These are phyloP conservation scores for Leishmania mexicana DNA, from an alignment of 208 protist genomes.

Conservation along the genomic window DNA sequence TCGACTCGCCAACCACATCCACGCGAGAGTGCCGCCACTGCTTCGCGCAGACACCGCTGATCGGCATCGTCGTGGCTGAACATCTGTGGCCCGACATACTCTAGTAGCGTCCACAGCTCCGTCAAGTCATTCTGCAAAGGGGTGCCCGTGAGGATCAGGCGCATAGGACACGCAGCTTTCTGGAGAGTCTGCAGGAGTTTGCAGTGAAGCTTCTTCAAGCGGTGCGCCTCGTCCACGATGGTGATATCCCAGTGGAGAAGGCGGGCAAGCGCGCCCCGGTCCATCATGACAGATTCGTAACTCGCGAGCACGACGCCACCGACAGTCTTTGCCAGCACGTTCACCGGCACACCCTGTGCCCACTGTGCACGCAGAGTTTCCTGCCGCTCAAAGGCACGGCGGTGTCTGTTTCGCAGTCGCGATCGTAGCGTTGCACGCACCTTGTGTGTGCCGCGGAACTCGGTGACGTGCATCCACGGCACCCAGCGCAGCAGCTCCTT, in stretches of 20 bases:
- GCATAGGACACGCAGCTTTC: conserved; percentile 93
- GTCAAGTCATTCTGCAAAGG: conserved; percentile 98
- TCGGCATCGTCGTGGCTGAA: conserved; percentile 53
- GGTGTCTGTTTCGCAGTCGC: conserved; percentile 50
- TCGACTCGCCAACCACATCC: neutral
- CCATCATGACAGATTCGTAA: conserved; percentile 92
- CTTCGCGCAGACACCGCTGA: conserved; percentile 54
- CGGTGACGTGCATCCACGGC: conserved; percentile 61
- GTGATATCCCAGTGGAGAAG: conserved; percentile 50
- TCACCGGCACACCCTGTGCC: conserved; percentile 15
- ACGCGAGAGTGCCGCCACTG: conserved; percentile 18
- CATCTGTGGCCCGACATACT: conserved; percentile 97
- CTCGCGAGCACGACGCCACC: conserved; percentile 91
- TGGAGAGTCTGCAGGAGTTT: conserved; percentile 81
- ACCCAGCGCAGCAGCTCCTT: conserved; percentile 93
- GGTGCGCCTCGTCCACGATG: conserved; percentile 96
- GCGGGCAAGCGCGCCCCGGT: conserved; percentile 24
- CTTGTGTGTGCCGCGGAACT: conserved; percentile 60
- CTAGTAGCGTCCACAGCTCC: conserved; percentile 98
- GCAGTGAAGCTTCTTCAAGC: conserved; percentile 93
- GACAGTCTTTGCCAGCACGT: conserved; percentile 18
- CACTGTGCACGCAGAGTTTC: conserved; percentile 60
- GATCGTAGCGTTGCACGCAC: conserved; percentile 38
- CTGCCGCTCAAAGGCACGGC: conserved; percentile 27
- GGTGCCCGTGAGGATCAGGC: conserved; percentile 95